These are phyloP conservation scores for Hypoxylon lenormandii DNA, from an alignment of 495 filamentous ascomycete species.

Conservation along the genomic window DNA sequence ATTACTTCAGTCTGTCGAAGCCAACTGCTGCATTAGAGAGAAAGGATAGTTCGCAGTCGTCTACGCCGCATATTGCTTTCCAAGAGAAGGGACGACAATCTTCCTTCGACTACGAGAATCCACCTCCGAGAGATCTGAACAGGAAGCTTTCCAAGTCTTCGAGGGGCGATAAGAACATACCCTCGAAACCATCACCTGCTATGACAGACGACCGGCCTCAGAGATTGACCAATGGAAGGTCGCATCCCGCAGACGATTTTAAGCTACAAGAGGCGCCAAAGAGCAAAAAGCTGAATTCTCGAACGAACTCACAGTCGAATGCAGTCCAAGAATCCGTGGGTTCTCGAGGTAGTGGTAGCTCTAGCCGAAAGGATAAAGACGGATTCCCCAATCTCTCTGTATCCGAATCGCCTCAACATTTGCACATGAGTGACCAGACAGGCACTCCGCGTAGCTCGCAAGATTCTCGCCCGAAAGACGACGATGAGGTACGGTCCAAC, in stretches of 20 bases:
- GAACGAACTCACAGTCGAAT: conserved; percentile 72
- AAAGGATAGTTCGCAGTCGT: conserved; percentile 58
- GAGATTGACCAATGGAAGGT: conserved; percentile 51
- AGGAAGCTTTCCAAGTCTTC: conserved; percentile 62
- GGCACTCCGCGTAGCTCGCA: conserved; percentile 63
- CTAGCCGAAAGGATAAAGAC: conserved; percentile 51
- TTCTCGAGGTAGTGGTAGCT: conserved; percentile 46
- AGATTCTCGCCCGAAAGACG: conserved; percentile 62
- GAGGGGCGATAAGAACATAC: conserved; percentile 52
- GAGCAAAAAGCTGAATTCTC: conserved; percentile 71
- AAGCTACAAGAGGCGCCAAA: conserved; percentile 81
- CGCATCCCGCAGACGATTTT: conserved; percentile 67
- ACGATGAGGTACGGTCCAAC: conserved; percentile 58
- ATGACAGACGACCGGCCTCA: conserved; percentile 56
- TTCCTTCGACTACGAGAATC: conserved; percentile 64
- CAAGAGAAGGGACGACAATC: conserved; percentile 83
- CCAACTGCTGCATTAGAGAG: conserved; percentile 49
- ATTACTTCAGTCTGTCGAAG: conserved; percentile 64
- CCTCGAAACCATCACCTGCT: conserved; percentile 57
- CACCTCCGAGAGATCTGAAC: conserved; percentile 54
- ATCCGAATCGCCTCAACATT: conserved; percentile 50
- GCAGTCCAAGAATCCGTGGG: conserved; percentile 47
- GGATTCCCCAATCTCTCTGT: conserved; percentile 16
- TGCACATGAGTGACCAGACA: conserved; percentile 53
- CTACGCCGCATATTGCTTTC: conserved; percentile 89